Evolutionary conservation across 495 filamentous ascomycete species (phyloP).

Genomic region (Penicillium coffeae): DNA sequence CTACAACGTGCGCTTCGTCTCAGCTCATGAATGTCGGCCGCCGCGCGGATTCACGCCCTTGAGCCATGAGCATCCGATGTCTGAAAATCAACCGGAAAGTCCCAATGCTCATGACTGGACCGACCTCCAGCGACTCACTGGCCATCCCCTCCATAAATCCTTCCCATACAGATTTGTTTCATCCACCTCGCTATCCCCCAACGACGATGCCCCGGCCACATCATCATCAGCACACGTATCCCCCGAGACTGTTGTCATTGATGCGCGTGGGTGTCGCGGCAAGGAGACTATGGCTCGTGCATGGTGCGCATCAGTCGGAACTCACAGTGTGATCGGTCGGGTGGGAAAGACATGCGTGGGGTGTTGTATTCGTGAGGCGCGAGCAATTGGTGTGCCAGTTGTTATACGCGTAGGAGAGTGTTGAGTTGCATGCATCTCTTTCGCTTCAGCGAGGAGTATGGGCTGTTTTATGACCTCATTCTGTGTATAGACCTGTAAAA

Average conservation of each 20-base stretch:
- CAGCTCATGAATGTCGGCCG: constrained; percentile 60
- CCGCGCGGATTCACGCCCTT: constrained; percentile 37
- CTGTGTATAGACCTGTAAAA: no score
- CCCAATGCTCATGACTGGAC: neutral
- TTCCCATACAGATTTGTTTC: constrained; percentile 55
- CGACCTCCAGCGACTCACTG: constrained; percentile 34
- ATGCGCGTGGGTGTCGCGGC: constrained; percentile 49
- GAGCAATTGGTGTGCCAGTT: constrained; percentile 60
- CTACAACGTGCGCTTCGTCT: constrained; percentile 65
- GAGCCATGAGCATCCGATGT: neutral
- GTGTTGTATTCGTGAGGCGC: constrained; percentile 68
- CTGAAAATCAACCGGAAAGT: constrained; percentile 12
- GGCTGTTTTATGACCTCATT: no score
- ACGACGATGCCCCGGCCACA: constrained; percentile 6
- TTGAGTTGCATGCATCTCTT: neutral
- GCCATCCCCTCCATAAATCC: constrained; percentile 63
- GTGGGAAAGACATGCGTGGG: constrained; percentile 59
- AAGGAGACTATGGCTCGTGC: constrained; percentile 64
- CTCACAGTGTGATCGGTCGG: constrained; percentile 64
- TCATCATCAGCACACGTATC: constrained; percentile 1
- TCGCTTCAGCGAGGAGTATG: no score
- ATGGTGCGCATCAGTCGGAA: constrained; percentile 64
- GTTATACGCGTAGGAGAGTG: constrained; percentile 55
- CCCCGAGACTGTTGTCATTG: constrained; percentile 46
- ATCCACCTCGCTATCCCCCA: constrained; percentile 46